phyloP scores from a whole-genome alignment of 192 early-diverging fungal species.

The Backusella morwellensis region DNA sequence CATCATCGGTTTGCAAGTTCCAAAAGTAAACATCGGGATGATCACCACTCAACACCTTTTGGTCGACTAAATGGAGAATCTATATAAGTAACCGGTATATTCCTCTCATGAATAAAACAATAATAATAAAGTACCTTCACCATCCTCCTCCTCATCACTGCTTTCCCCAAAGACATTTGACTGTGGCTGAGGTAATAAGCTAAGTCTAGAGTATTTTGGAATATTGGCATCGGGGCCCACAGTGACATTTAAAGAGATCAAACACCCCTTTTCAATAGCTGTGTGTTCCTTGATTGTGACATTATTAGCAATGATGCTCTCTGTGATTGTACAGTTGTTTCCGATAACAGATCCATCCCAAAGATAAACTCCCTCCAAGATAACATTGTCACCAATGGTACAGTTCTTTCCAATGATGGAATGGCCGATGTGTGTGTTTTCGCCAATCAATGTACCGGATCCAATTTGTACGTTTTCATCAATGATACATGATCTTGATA shows the following conservation, averaged over 20 bases:
- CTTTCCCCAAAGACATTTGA: conserved; percentile 41
- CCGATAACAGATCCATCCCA: conserved; percentile 77
- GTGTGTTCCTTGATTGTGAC: conserved; percentile 66
- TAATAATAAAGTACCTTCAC: conserved; percentile 11
- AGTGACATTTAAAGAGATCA: conserved; percentile 59
- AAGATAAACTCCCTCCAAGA: conserved; percentile 80
- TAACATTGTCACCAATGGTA: conserved; percentile 73
- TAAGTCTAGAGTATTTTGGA: conserved; percentile 64
- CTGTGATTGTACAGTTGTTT: conserved; percentile 61
- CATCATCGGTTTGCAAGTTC: conserved; percentile 50
- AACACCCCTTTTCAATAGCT: conserved; percentile 68
- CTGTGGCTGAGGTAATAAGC: conserved; percentile 39
- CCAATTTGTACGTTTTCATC: conserved; percentile 86
- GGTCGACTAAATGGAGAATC: conserved; percentile 5
- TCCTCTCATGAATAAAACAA: background rate
- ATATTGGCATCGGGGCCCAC: conserved; percentile 77
- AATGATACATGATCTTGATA: conserved; percentile 68
- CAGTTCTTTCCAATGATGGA: conserved; percentile 87
- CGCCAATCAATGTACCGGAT: conserved; percentile 68
- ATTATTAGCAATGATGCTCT: conserved; percentile 75
- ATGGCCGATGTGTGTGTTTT: conserved; percentile 65
- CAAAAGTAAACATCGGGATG: conserved; percentile 62
- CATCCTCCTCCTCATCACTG: conserved; percentile 38
- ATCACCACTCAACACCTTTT: conserved; percentile 48
- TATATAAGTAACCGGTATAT: background rate